phyloP scores from a whole-genome alignment of 208 protist genomes.

The Phytomonas sp. region DNA sequence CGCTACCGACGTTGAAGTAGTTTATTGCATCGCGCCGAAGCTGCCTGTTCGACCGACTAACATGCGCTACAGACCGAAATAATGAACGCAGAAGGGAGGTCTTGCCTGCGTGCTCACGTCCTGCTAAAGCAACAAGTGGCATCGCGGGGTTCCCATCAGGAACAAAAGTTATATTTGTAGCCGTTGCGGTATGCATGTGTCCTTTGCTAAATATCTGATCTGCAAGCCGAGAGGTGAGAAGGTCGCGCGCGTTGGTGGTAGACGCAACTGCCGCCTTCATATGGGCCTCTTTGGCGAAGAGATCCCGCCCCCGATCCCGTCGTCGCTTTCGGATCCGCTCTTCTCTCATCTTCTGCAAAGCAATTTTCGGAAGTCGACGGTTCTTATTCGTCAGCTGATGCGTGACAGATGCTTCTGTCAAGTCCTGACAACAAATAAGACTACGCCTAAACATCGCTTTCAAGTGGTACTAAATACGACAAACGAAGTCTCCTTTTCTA shows the following conservation, averaged over 20 bases:
- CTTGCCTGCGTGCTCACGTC: conserved; percentile 60
- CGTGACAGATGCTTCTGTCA: conserved; percentile 45
- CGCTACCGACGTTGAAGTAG: conserved; percentile 78
- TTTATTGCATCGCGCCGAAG: conserved; percentile 80
- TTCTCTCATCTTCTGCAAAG: conserved; percentile 17
- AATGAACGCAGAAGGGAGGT: conserved; percentile 70
- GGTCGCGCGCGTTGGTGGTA: conserved; percentile 53
- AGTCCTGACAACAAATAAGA: conserved; percentile 4
- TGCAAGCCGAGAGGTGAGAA: conserved; percentile 64
- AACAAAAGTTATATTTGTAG: conserved; percentile 76
- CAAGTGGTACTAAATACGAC: not conserved
- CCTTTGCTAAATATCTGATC: conserved; percentile 82
- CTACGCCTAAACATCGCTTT: conserved; percentile 1
- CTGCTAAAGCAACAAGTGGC: conserved; percentile 70
- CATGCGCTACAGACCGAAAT: conserved; percentile 59
- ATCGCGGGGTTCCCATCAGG: conserved; percentile 80
- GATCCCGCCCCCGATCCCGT: conserved; percentile 25
- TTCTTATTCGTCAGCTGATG: conserved; percentile 39
- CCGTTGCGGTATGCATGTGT: conserved; percentile 54
- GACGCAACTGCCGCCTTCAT: conserved; percentile 25
- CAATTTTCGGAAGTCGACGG: conserved; percentile 29
- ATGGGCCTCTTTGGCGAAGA: conserved; percentile 37
- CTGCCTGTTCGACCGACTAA: conserved; percentile 62
- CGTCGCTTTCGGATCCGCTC: conserved; percentile 38
- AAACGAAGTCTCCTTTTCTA: no score